Evolutionary conservation across 177 flowering plant species (phyloP).

Genomic region (Vitis hybrid): DNA sequence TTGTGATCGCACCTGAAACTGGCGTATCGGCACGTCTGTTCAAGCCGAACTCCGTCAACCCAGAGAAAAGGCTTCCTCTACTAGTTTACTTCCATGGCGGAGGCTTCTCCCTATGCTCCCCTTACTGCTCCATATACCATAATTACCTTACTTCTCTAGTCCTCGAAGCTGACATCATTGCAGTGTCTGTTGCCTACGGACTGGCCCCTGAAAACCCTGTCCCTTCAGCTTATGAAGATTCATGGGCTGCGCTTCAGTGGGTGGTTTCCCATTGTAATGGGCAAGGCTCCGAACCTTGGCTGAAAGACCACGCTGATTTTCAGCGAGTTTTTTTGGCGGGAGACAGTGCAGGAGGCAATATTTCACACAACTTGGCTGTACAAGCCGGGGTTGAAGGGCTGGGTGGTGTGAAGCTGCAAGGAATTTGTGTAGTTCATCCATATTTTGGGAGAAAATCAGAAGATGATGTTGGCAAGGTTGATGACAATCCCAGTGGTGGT

Average conservation of each 20-base stretch:
- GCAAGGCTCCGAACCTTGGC: slow-evolving; percentile 19
- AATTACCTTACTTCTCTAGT: slow-evolving; percentile 15
- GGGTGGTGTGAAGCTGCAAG: slow-evolving; percentile 7
- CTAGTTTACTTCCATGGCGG: slow-evolving; percentile 48
- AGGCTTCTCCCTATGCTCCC: slow-evolving; percentile 32
- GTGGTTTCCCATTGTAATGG: background rate
- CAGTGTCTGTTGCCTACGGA: slow-evolving; percentile 22
- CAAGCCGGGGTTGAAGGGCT: slow-evolving; percentile 21
- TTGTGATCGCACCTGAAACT: slow-evolving; percentile 15
- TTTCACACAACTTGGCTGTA: slow-evolving; percentile 23
- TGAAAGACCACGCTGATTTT: slow-evolving; percentile 27
- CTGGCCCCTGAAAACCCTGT: slow-evolving; percentile 15
- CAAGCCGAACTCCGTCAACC: slow-evolving; percentile 11
- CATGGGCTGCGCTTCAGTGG: slow-evolving; percentile 14
- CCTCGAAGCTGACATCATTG: slow-evolving; percentile 11
- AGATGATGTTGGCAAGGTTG: too few relatives aligned
- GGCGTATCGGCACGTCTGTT: slow-evolving; percentile 27
- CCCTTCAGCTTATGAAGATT: slow-evolving; percentile 18
- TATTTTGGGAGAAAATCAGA: background rate
- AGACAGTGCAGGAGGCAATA: slow-evolving; percentile 52
- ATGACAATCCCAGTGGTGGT: too few relatives aligned
- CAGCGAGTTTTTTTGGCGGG: slow-evolving; percentile 39
- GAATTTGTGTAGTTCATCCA: background rate
- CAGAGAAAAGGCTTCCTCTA: slow-evolving; percentile 20
- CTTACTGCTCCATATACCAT: slow-evolving; percentile 22